Percentiles rank a stretch among this genome's conserved stretches.
These are phyloP conservation scores for Silybum marianum DNA, from an alignment of 129 eudicot genomes.

Conservation along the genomic window DNA sequence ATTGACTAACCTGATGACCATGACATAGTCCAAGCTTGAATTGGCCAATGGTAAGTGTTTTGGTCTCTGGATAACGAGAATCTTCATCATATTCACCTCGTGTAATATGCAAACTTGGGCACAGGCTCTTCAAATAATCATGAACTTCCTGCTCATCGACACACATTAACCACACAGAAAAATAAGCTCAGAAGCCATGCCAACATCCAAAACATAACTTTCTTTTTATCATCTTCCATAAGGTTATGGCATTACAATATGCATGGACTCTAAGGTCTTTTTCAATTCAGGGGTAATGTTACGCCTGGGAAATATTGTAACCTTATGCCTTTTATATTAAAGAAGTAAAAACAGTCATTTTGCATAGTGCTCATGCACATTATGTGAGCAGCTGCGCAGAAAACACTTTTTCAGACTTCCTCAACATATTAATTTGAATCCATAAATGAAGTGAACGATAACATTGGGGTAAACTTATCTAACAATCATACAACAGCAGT, in stretches of 20 bases:
- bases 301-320: not conserved
- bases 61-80: slow-evolving; percentile 86
- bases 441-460: not conserved
- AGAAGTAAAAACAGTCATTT: not conserved
- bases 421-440: not conserved
- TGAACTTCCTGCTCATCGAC: slow-evolving; percentile 79
- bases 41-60: slow-evolving; percentile 91
- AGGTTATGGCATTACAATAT: not conserved
- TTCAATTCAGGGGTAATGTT: not conserved
- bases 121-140: slow-evolving; percentile 87
- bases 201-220: not conserved
- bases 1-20: slow-evolving; percentile 85
- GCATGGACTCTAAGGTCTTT: not conserved
- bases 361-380: not conserved
- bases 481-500: not conserved
- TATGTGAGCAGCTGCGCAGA: not conserved
- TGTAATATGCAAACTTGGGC: slow-evolving; percentile 91
- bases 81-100: slow-evolving; percentile 99
- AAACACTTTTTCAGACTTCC: not conserved
- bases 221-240: not conserved
- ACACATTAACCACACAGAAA: not conserved
- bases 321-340: not conserved
- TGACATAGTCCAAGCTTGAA: slow-evolving; percentile 96
- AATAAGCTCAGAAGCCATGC: slow-evolving; percentile 12
- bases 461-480: not conserved